Evolutionary conservation across 495 filamentous ascomycete species (phyloP), one percentile per base, ranked within the genome.

Genomic region (Letharia columbiana): DNA sequence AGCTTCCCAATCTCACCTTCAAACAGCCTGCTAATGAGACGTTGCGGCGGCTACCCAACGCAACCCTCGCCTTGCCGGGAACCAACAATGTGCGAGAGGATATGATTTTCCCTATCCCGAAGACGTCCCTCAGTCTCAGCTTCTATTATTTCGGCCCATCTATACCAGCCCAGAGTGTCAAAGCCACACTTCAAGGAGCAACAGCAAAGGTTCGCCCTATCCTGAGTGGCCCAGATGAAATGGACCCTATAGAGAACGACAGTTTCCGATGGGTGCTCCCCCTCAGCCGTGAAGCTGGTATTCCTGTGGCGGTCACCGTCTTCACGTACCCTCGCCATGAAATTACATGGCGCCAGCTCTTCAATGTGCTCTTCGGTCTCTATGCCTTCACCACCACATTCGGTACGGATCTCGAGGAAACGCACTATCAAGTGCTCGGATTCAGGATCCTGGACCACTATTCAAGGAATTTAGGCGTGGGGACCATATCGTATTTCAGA

Each of bases 351-450:
- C 17, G 37, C 1, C 40, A 65, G 41, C 52, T 65, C 5, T 65
- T 28, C 41, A 4, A 65, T 58, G 12, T 40, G 5, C 54, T 65
- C 2, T 31, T 17, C 18, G 63, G 63, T 12, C 44, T 65, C 13
- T 23, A 39, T 31, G 40, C 35, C 33, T 65, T 59, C 42, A 57
- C 45, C 54, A 23, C 31, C 10, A 57, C 54, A 4, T 57, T 57
- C 33, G 63, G 63, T 35, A 31, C 11, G 2, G 37, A 49, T 3
- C 8, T 37, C 18, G 2, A 0, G 1, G 35, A 4, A 28, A 15
- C 63, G 18, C 63, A 65, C 18, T 65, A 37, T 50, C 50, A 65
- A 42, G 42, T 37, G 11, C 42, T 65, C 52, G 63, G 54, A n/a
- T 65, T 40, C 33, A 42, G 54, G 11, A 33, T 65, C 6, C 2